Evolutionary conservation across 768 basidiomycete species (phyloP).

Genomic region (Xerocomus potaroensis): DNA sequence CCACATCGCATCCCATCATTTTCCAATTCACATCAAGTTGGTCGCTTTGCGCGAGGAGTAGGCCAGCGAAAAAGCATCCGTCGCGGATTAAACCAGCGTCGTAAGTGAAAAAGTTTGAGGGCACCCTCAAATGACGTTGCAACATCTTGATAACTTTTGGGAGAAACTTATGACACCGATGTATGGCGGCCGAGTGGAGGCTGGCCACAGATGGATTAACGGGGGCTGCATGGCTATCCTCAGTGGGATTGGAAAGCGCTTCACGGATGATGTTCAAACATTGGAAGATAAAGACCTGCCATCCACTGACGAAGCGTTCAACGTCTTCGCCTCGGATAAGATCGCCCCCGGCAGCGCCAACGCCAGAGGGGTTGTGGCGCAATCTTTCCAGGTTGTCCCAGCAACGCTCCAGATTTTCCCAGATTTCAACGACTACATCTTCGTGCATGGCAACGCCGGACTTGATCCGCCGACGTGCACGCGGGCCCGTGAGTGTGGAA

Average conservation of each 20-base stretch:
- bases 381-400: slow-evolving; percentile 82
- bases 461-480: slow-evolving; percentile 56
- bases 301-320: slow-evolving; percentile 72
- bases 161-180: slow-evolving; percentile 45
- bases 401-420: slow-evolving; percentile 75
- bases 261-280: slow-evolving; percentile 88
- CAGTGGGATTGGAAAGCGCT: slow-evolving; percentile 50
- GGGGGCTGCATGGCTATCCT: slow-evolving; percentile 37
- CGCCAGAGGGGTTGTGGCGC: slow-evolving; percentile 40
- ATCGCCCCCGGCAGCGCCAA: slow-evolving; percentile 34
- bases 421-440: slow-evolving; percentile 68
- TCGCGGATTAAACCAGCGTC: slow-evolving; percentile 85
- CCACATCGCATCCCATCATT: slow-evolving; percentile 22
- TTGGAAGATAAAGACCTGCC: slow-evolving; percentile 93
- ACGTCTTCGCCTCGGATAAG: slow-evolving; percentile 47
- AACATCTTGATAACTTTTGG: slow-evolving; percentile 50
- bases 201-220: slow-evolving; percentile 45
- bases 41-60: slow-evolving; percentile 62
- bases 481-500: slow-evolving; percentile 69
- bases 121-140: slow-evolving; percentile 42
- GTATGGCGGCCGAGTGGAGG: slow-evolving; percentile 45
- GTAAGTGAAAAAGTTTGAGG: slow-evolving; percentile 65
- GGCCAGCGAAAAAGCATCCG: slow-evolving; percentile 85
- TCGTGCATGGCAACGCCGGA: slow-evolving; percentile 55
- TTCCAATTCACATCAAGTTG: slow-evolving; percentile 25